These are phyloP conservation scores for Eremochloa ophiuroides DNA, from an alignment of 176 grass and related monocot genomes.

Conservation along the genomic window DNA sequence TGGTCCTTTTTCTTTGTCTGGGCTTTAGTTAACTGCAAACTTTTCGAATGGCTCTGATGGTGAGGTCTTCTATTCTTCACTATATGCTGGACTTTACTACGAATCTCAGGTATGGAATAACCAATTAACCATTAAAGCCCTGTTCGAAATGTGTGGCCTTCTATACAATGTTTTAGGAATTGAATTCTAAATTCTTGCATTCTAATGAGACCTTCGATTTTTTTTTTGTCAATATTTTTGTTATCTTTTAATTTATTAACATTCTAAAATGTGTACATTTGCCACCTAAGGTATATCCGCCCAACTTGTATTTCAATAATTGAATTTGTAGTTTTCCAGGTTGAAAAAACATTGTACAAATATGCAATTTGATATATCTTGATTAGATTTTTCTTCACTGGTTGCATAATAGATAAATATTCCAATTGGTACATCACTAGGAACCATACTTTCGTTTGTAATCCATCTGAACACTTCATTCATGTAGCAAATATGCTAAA, in stretches of 20 bases:
- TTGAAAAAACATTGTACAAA: background rate
- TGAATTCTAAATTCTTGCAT: background rate
- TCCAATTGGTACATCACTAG: background rate
- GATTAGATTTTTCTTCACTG: background rate
- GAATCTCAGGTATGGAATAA: constrained; percentile 74
- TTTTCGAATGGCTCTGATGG: constrained; percentile 48
- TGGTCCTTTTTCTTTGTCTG: background rate
- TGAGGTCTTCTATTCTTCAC: constrained; percentile 76
- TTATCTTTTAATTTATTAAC: background rate
- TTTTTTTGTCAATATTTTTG: background rate
- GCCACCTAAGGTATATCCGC: background rate
- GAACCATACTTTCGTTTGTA: background rate
- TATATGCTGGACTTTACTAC: constrained; percentile 79
- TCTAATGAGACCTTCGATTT: background rate
- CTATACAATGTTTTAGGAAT: too few relatives aligned
- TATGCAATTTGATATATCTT: background rate
- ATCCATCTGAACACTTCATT: background rate
- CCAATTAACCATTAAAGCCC: background rate
- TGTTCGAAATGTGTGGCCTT: background rate
- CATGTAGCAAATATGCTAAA: background rate
- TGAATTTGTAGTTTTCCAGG: too few relatives aligned
- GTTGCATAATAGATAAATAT: background rate
- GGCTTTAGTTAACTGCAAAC: constrained; percentile 52
- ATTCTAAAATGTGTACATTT: background rate
- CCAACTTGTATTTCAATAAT: background rate